Conservation (phyloP, 108 stramenopile genomes). For the Parietichytrium sp. region DNA sequence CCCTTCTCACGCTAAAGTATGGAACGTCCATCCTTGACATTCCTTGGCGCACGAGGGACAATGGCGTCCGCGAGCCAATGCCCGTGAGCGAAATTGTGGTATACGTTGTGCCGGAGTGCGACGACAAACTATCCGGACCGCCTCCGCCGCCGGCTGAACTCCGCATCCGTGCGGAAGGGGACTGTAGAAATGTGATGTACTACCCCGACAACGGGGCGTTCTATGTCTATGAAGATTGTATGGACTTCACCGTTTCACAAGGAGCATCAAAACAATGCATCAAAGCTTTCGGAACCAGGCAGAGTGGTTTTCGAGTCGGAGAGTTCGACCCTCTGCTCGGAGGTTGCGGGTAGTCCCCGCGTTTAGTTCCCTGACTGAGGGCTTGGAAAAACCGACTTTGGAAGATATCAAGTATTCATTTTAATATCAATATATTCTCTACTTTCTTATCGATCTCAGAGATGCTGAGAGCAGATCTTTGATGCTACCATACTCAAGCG, state of each 20-base stretch:
- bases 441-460: no score
- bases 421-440: no score
- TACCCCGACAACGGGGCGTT: background rate
- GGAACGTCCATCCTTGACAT: constrained; percentile 16
- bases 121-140: background rate
- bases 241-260: background rate
- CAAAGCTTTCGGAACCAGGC: background rate
- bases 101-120: background rate
- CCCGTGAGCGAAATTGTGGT: background rate
- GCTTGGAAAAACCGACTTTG: no score
- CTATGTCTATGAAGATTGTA: background rate
- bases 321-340: constrained; percentile 17
- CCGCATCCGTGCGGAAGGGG: background rate
- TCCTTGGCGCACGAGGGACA: background rate
- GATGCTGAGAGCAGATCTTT: no score
- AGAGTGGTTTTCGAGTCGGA: constrained; percentile 10
- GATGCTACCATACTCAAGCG: no score
- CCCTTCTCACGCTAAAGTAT: background rate
- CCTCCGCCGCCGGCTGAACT: background rate
- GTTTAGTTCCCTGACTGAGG: no score
- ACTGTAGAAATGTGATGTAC: background rate
- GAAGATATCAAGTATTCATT: no score
- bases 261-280: background rate
- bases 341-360: constrained; percentile 2
- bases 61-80: background rate